Percentiles rank a stretch among this genome's conserved stretches.
Conservation (phyloP, 1,139 yeast species). For the Lodderomyces pseudojiufengensis region DNA sequence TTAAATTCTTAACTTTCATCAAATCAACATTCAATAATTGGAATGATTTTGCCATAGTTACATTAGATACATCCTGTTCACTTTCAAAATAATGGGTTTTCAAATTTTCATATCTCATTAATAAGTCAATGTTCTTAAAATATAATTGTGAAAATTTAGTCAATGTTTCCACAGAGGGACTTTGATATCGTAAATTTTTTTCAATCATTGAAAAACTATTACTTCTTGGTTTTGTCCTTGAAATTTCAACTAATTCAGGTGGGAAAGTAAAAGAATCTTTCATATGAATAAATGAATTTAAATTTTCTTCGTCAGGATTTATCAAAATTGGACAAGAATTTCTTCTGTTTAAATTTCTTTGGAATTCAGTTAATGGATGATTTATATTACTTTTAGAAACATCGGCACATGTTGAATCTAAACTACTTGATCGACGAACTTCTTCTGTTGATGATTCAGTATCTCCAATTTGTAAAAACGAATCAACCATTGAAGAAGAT, state of each 20-base stretch:
- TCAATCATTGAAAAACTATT: conserved; percentile 47
- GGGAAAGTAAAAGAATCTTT: conserved; percentile 1
- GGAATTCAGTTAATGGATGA: conserved; percentile 16
- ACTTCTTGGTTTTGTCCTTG: conserved; percentile 18
- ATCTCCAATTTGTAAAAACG: conserved; percentile 20
- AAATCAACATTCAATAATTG: conserved; percentile 32
- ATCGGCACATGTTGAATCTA: conserved; percentile 3
- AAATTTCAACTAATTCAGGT: conserved; percentile 4
- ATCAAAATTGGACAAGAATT: conserved; percentile 40
- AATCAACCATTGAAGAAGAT: conserved; percentile 19
- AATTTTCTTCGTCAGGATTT: conserved; percentile 12
- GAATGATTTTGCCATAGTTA: conserved; percentile 22
- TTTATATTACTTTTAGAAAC: conserved; percentile 4
- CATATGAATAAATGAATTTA: conserved; percentile 24
- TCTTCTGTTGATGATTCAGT: conserved; percentile 10
- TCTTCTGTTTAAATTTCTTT: conserved; percentile 35
- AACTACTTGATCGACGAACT: conserved; percentile 7
- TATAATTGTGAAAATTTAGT: conserved; percentile 24
- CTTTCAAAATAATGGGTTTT: conserved; percentile 15
- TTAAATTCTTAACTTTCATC: conserved; percentile 26
- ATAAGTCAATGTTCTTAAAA: conserved; percentile 20
- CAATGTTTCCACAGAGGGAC: conserved; percentile 17
- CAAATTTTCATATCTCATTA: conserved; percentile 20
- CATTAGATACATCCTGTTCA: conserved; percentile 13
- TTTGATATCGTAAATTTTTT: conserved; percentile 12